These are phyloP conservation scores for Scheffersomyces stipitis DNA, from an alignment of 805 yeast genomes.

Conservation along the genomic window DNA sequence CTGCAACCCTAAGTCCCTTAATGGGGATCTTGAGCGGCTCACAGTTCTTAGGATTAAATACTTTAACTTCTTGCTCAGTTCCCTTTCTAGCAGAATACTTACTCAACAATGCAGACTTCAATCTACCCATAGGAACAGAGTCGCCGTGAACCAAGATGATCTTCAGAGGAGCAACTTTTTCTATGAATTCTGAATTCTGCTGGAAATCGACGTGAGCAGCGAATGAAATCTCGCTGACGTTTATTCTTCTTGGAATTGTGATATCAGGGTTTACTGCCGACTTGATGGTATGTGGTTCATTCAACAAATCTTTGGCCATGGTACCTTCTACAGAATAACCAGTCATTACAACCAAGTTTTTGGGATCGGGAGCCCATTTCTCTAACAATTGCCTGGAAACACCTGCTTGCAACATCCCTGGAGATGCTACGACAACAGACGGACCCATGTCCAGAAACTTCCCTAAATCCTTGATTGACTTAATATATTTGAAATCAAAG, in stretches of 20 bases:
- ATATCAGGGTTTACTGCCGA: conserved; percentile 78
- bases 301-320: conserved; percentile 84
- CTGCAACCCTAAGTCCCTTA: conserved; percentile 80
- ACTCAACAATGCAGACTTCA: conserved; percentile 87
- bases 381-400: conserved; percentile 88
- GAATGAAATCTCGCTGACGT: conserved; percentile 91
- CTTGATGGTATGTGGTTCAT: conserved; percentile 90
- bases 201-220: conserved; percentile 99
- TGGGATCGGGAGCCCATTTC: conserved; percentile 96
- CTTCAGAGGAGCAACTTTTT: conserved; percentile 77
- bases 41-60: conserved; percentile 90
- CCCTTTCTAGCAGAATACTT: conserved; percentile 80
- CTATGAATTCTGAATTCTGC: conserved; percentile 90
- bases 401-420: conserved; percentile 98
- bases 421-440: conserved; percentile 93
- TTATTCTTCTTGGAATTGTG: conserved; percentile 81
- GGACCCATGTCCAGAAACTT: conserved; percentile 92
- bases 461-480: conserved; percentile 75
- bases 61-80: conserved; percentile 86
- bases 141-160: conserved; percentile 97
- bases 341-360: conserved; percentile 82
- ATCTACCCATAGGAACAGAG: conserved; percentile 96
- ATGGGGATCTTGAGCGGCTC: conserved; percentile 74
- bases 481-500: conserved; percentile 82
- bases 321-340: conserved; percentile 99